These are phyloP conservation scores for Malus sieversii DNA, from an alignment of 306 rosid genomes.

Conservation along the genomic window DNA sequence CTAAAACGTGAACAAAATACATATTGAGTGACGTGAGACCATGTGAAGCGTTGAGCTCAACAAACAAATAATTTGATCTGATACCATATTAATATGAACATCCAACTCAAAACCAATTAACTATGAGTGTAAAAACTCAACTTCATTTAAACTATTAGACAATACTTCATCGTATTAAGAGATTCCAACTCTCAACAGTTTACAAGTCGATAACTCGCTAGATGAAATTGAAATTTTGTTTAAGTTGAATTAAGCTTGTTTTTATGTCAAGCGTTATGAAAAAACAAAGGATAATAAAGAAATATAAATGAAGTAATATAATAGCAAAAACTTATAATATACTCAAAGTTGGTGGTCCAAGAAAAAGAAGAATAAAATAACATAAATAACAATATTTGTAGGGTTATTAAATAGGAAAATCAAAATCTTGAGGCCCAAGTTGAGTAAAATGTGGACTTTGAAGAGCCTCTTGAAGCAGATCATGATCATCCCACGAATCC, in stretches of 20 bases:
- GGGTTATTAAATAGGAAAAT: conserved; percentile 21
- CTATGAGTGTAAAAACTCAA: too few relatives aligned
- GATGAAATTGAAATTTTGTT: too few relatives aligned
- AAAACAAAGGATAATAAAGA: not conserved
- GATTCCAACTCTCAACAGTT: too few relatives aligned
- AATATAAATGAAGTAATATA: not conserved
- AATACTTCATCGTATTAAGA: too few relatives aligned
- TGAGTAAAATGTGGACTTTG: conserved; percentile 86
- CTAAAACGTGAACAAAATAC: not conserved
- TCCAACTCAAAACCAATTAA: not conserved
- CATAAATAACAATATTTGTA: not conserved
- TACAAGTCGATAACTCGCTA: not conserved
- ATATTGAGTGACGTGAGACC: not conserved
- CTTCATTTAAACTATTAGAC: not conserved
- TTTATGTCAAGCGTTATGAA: not conserved
- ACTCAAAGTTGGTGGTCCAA: conserved; percentile 14
- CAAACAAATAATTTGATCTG: too few relatives aligned
- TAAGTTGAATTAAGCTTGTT: too few relatives aligned
- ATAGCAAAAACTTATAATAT: not conserved
- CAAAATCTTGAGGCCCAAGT: conserved; percentile 36
- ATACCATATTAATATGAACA: not conserved
- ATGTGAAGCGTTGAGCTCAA: not conserved
- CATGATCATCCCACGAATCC: conserved; percentile 68
- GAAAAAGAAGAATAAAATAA: not conserved
- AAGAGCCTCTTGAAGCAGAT: conserved; percentile 65